Conservation (phyloP, 352 stramenopile genomes). For the Aphanomyces stellatus region DNA sequence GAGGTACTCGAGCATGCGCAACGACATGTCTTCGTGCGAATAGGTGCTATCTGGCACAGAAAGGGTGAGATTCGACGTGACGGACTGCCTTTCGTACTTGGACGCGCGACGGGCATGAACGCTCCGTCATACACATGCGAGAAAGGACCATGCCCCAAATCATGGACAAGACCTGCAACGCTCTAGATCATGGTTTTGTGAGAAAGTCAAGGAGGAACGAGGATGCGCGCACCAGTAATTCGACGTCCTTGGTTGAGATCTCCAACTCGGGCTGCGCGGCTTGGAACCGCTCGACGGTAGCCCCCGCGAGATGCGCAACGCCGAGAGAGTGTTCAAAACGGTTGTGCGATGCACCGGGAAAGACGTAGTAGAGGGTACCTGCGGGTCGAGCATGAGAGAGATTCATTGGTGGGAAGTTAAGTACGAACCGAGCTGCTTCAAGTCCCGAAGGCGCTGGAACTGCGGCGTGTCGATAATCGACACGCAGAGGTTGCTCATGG, state of each 20-base stretch:
- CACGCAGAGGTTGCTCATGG: slow-evolving; percentile 65
- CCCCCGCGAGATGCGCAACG: slow-evolving; percentile 89
- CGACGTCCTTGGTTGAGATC: slow-evolving; percentile 82
- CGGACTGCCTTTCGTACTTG: slow-evolving; percentile 19
- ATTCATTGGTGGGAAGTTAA: neutral
- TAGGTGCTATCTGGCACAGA: slow-evolving; percentile 26
- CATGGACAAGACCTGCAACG: slow-evolving; percentile 70
- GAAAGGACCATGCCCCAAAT: slow-evolving; percentile 92
- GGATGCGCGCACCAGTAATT: slow-evolving; percentile 33
- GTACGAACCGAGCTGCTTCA: slow-evolving; percentile 88
- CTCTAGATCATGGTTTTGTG: slow-evolving; percentile 38
- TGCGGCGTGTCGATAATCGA: slow-evolving; percentile 87
- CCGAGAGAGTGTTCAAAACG: slow-evolving; percentile 96
- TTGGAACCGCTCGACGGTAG: slow-evolving; percentile 79
- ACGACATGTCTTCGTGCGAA: slow-evolving; percentile 77
- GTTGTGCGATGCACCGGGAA: slow-evolving; percentile 86
- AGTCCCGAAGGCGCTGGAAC: slow-evolving; percentile 90
- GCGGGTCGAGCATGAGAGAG: neutral
- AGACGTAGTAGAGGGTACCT: slow-evolving; percentile 70
- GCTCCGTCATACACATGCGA: slow-evolving; percentile 93
- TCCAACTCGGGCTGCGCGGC: slow-evolving; percentile 79
- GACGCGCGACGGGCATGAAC: slow-evolving; percentile 67
- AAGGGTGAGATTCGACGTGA: neutral
- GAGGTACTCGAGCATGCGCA: slow-evolving; percentile 71
- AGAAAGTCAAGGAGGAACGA: slow-evolving; percentile 22